Conservation (phyloP, 129 eudicot species). For the Lactuca sativa region DNA sequence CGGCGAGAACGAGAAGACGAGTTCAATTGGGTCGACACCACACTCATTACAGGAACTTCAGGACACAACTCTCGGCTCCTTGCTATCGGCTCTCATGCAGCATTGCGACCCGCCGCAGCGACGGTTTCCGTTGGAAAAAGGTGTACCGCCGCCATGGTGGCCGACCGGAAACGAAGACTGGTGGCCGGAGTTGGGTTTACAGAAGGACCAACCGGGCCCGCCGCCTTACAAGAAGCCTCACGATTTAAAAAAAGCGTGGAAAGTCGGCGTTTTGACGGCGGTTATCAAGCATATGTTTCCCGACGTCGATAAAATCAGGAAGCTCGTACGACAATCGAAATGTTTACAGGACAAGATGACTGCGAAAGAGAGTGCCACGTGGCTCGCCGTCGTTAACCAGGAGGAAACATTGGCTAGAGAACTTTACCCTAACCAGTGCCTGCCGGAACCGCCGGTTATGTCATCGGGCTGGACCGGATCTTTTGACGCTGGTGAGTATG, state of each 20-base stretch:
- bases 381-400: conserved; percentile 70
- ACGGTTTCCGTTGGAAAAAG: conserved; percentile 75
- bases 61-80: conserved; percentile 81
- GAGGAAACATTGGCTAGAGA: conserved; percentile 62
- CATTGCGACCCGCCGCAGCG: conserved; percentile 87
- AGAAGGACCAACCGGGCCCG: conserved; percentile 47
- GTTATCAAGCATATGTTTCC: conserved; percentile 87
- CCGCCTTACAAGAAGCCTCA: conserved; percentile 88
- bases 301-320: conserved; percentile 61
- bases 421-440: conserved; percentile 57
- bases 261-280: conserved; percentile 74
- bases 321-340: conserved; percentile 75
- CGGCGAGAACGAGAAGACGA: conserved; percentile 48
- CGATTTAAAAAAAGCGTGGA: conserved; percentile 74
- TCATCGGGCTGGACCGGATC: conserved; percentile 61
- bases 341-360: conserved; percentile 87
- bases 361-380: conserved; percentile 67
- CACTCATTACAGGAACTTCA: conserved; percentile 79
- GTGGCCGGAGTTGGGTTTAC: conserved; percentile 73
- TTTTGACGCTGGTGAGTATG: conserved; percentile 64
- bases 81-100: conserved; percentile 76
- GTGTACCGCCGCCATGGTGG: conserved; percentile 89
- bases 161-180: conserved; percentile 78
- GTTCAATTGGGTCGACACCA: conserved; percentile 68
- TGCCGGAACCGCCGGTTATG: conserved; percentile 49